Evolutionary conservation across 306 rosid genomes (phyloP).

Genomic region (Corylus americana): DNA sequence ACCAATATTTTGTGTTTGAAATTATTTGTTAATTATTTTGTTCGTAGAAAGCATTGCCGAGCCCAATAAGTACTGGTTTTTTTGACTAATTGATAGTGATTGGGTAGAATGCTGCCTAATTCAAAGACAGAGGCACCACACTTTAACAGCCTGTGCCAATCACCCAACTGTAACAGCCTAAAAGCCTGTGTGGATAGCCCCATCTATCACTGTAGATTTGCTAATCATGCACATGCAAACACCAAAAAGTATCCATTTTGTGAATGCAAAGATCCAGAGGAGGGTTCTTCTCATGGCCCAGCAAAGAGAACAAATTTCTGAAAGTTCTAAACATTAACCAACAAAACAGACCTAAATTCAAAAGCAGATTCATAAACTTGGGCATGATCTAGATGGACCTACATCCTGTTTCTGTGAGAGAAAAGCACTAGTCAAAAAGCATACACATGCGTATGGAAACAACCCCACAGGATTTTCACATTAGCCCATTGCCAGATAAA

Average conservation of each 20-base stretch:
- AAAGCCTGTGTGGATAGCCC: neutral
- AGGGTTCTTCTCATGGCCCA: neutral
- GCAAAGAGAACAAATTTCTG: neutral
- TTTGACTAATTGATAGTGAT: neutral
- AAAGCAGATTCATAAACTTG: conserved; percentile 12
- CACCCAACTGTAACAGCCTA: neutral
- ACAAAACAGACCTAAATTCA: conserved; percentile 18
- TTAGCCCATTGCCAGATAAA: conserved; percentile 23
- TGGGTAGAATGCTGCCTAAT: neutral
- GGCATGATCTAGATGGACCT: conserved; percentile 25
- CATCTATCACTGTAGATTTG: neutral
- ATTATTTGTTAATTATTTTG: too few relatives aligned
- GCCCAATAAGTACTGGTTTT: too few relatives aligned
- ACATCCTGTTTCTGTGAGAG: conserved; percentile 16
- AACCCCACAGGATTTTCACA: conserved; percentile 15
- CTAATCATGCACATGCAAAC: neutral
- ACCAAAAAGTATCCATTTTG: neutral
- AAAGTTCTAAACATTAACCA: conserved; percentile 2
- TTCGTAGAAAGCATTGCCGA: too few relatives aligned
- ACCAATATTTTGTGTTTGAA: too few relatives aligned
- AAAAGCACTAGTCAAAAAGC: conserved; percentile 17
- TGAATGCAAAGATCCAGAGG: neutral
- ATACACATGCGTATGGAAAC: conserved; percentile 7
- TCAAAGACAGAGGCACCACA: neutral
- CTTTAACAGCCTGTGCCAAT: neutral